Conservation (phyloP, 768 basidiomycete species). For the Pholiota conissans region DNA sequence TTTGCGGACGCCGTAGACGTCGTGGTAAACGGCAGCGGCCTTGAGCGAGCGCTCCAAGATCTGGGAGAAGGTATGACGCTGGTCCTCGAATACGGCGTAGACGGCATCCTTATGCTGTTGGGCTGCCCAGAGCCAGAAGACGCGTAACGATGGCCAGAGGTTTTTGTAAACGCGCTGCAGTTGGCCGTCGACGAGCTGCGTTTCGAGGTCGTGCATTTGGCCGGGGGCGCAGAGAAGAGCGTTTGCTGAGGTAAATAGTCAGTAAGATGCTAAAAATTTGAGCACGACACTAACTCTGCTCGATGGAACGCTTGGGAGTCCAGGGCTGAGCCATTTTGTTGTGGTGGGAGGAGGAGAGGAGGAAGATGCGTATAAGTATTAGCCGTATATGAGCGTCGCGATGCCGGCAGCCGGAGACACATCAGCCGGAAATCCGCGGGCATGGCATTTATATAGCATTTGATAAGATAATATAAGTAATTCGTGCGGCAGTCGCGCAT, state of each 20-base stretch:
- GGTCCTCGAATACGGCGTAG: slow-evolving; percentile 54
- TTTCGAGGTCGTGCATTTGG: slow-evolving; percentile 49
- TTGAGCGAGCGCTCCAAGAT: slow-evolving; percentile 42
- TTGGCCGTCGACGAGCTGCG: slow-evolving; percentile 45
- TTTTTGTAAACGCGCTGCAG: slow-evolving; percentile 58
- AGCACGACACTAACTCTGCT: slow-evolving; percentile 23
- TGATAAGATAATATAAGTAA: not conserved
- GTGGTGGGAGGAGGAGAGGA: slow-evolving; percentile 5
- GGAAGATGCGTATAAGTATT: slow-evolving; percentile 5
- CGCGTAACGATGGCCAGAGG: slow-evolving; percentile 50
- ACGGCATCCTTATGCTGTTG: slow-evolving; percentile 40
- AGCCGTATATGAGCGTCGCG: too few relatives aligned
- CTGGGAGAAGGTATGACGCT: slow-evolving; percentile 47
- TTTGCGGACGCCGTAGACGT: slow-evolving; percentile 51
- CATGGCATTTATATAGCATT: not conserved
- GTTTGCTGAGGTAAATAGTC: slow-evolving; percentile 7
- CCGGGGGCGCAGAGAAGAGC: slow-evolving; percentile 43
- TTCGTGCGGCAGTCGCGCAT: slow-evolving; percentile 25
- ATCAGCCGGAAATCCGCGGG: slow-evolving; percentile 7
- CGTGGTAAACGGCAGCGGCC: slow-evolving; percentile 43
- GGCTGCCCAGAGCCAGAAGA: slow-evolving; percentile 51
- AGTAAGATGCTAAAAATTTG: not conserved
- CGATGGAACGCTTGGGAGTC: slow-evolving; percentile 30
- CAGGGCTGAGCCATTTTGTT: slow-evolving; percentile 22
- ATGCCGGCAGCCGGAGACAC: slow-evolving; percentile 3